Evolutionary conservation across 2,329 filamentous ascomycete genomes (phyloP).

Genomic region (Fusarium albosuccineum): DNA sequence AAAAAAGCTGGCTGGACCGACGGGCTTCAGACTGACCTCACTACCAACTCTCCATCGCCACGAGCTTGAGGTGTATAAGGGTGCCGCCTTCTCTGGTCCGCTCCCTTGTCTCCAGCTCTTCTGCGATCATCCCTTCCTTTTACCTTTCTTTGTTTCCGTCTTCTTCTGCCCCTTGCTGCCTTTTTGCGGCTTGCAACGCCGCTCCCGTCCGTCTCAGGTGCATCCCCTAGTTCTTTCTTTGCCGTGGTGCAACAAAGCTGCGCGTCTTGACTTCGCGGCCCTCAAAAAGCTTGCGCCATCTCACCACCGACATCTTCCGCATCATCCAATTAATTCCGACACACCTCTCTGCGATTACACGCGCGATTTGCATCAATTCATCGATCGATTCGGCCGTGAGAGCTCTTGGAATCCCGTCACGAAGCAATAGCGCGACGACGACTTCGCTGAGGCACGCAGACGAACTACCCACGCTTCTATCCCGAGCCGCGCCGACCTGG

Average conservation of each 20-base stretch:
- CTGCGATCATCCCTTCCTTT: constrained; percentile 29
- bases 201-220: constrained; percentile 18
- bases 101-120: constrained; percentile 30
- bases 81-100: constrained; percentile 43
- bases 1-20: constrained; percentile 51
- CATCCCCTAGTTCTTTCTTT: constrained; percentile 25
- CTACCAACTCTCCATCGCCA: constrained; percentile 43
- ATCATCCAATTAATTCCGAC: constrained; percentile 13
- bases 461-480: constrained; percentile 29
- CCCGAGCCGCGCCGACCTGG: constrained; percentile 38
- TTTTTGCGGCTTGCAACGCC: constrained; percentile 27
- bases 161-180: constrained; percentile 19
- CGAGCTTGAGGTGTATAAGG: constrained; percentile 48
- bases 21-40: constrained; percentile 44
- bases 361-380: constrained; percentile 25
- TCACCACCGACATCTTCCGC: not conserved
- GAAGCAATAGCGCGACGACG: constrained; percentile 40
- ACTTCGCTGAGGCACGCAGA: constrained; percentile 26
- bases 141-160: constrained; percentile 23
- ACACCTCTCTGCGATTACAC: constrained; percentile 7
- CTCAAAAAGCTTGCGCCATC: constrained; percentile 27
- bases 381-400: constrained; percentile 36
- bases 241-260: constrained; percentile 22
- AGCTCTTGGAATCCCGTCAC: constrained; percentile 29
- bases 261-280: constrained; percentile 25